Percentiles rank a stretch among this genome's conserved stretches.
Evolutionary conservation across 2,329 filamentous ascomycete genomes (phyloP).

Genomic region (Epichloe typhina): DNA sequence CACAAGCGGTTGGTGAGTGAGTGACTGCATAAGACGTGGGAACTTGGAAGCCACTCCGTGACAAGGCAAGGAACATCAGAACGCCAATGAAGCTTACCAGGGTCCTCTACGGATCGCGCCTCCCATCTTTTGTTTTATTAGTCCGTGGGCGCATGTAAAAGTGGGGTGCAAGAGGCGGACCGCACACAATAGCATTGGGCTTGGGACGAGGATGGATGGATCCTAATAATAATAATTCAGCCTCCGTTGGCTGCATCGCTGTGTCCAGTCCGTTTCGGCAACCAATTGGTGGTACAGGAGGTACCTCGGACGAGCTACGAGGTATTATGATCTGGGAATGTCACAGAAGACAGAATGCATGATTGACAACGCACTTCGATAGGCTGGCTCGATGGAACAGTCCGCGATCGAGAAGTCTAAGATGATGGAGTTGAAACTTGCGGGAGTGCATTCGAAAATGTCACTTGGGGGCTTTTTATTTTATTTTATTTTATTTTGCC

Average conservation of each 20-base stretch:
- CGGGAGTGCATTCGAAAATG: too few relatives aligned
- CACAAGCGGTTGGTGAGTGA: not conserved
- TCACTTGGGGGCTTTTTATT: too few relatives aligned
- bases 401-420: too few relatives aligned
- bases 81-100: conserved; percentile 4
- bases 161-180: conserved; percentile 4
- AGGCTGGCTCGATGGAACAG: too few relatives aligned
- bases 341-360: too few relatives aligned
- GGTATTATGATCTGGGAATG: not conserved
- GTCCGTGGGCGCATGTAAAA: not conserved
- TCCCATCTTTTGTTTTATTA: conserved; percentile 1
- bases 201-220: not conserved
- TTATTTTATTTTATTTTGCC: too few relatives aligned
- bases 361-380: too few relatives aligned
- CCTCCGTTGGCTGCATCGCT: not conserved
- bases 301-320: not conserved
- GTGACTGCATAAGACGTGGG: not conserved
- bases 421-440: too few relatives aligned
- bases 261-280: not conserved
- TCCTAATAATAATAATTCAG: not conserved
- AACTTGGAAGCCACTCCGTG: not conserved
- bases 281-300: not conserved
- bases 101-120: not conserved
- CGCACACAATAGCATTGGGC: not conserved
- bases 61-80: not conserved